Conservation (phyloP, 2,329 filamentous ascomycete species). For the Exophiala mesophila region DNA sequence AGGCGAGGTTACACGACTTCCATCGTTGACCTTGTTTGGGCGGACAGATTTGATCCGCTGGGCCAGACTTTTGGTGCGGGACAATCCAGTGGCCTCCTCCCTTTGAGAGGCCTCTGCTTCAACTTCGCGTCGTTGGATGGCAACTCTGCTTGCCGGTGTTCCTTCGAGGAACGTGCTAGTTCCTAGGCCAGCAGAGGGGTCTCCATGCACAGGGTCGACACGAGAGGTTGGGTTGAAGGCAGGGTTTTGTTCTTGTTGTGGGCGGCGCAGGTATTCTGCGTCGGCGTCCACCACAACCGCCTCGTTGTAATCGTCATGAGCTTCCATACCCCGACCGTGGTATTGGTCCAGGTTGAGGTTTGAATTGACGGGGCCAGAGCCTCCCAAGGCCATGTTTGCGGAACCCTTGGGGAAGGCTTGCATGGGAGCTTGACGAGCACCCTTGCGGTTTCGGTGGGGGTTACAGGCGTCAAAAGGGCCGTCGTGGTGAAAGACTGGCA, state of each 20-base stretch:
- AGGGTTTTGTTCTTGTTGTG: conserved; percentile 34
- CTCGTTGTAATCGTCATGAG: conserved; percentile 71
- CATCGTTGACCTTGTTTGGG: conserved; percentile 57
- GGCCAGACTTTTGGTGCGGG: conserved; percentile 90
- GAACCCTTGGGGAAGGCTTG: conserved; percentile 91
- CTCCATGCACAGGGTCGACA: conserved; percentile 72
- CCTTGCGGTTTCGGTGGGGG: conserved; percentile 84
- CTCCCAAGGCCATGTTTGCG: conserved; percentile 85
- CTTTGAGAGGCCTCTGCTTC: conserved; percentile 56
- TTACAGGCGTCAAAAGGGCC: conserved; percentile 96
- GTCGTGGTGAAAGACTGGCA: conserved; percentile 88
- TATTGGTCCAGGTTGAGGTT: conserved; percentile 82
- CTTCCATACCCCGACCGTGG: conserved; percentile 79
- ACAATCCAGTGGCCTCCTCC: conserved; percentile 54
- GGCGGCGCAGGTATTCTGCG: conserved; percentile 34
- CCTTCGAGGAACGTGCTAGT: conserved; percentile 96
- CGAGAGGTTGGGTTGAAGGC: conserved; percentile 64
- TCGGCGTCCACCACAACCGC: conserved; percentile 35
- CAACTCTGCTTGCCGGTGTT: conserved; percentile 75
- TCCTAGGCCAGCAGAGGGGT: conserved; percentile 76
- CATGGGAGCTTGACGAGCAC: conserved; percentile 81
- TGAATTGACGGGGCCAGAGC: conserved; percentile 75
- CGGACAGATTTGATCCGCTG: conserved; percentile 75
- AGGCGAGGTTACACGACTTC: conserved; percentile 56
- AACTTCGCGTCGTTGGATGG: conserved; percentile 69